Percentiles rank a stretch among this genome's conserved stretches.
Evolutionary conservation across 164 flowering plant species (phyloP).

Genomic region (Houttuynia cordata): DNA sequence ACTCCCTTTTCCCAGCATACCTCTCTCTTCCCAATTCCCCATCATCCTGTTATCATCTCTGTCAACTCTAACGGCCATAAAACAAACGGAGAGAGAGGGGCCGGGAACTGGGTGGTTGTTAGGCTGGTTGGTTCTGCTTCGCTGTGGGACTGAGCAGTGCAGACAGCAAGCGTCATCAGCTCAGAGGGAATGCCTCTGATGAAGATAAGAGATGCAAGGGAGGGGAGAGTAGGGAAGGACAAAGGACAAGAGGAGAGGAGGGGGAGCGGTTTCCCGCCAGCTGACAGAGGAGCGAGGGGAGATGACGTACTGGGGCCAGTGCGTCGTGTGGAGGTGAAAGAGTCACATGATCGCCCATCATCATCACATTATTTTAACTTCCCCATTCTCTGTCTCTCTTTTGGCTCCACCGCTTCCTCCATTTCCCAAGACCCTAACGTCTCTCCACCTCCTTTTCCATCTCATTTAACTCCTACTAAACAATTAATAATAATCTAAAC

Average conservation of each 20-base stretch:
- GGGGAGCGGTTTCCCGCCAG: conserved; percentile 22
- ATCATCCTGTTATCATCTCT: neutral
- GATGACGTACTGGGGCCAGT: conserved; percentile 12
- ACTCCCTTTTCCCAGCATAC: conserved; percentile 8
- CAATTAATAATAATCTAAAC: no score
- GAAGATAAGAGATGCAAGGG: neutral
- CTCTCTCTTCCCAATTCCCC: conserved; percentile 8
- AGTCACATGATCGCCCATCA: conserved; percentile 3
- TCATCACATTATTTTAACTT: neutral
- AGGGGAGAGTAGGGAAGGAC: neutral
- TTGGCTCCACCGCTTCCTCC: neutral
- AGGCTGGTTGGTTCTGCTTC: no score
- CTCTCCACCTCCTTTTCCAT: neutral
- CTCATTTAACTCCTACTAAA: neutral
- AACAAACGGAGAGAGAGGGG: neutral
- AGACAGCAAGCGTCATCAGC: neutral
- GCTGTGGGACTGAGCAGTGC: no score
- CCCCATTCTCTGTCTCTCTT: neutral
- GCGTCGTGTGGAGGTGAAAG: conserved; percentile 8
- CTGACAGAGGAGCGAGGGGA: conserved; percentile 18
- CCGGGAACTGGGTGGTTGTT: no score
- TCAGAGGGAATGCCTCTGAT: neutral
- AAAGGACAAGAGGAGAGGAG: neutral
- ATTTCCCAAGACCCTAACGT: conserved; percentile 4
- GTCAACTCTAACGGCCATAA: neutral